Percentiles rank a stretch among this genome's conserved stretches.
phyloP scores from a whole-genome alignment of 1,139 yeast species.

The Saccharomyces hybrid region DNA sequence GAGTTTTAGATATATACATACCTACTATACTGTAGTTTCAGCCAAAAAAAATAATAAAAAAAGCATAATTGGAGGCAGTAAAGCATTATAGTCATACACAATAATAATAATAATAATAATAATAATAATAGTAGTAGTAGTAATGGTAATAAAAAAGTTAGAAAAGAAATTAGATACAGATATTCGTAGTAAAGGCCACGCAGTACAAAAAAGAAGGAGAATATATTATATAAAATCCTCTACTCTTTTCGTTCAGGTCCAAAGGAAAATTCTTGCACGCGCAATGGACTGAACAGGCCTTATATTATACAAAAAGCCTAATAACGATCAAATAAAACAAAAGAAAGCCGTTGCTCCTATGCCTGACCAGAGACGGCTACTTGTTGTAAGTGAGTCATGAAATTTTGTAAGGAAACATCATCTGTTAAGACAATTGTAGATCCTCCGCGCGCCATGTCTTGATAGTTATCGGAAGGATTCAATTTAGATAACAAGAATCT shows the following conservation, averaged over 20 bases:
- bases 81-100: not conserved
- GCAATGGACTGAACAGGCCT: not conserved
- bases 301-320: not conserved
- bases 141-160: not conserved
- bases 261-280: not conserved
- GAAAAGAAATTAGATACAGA: not conserved
- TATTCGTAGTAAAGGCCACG: not conserved
- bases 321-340: not conserved
- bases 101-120: conserved; percentile 2
- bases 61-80: not conserved
- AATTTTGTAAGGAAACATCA: conserved; percentile 86
- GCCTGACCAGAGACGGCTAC: conserved; percentile 54
- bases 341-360: conserved; percentile 4
- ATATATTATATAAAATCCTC: not conserved
- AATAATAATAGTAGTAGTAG: not conserved
- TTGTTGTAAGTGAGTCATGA: conserved; percentile 84
- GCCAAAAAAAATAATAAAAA: not conserved
- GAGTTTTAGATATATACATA: conserved; percentile 26
- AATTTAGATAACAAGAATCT: conserved; percentile 90
- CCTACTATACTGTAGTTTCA: not conserved
- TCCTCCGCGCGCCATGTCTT: conserved; percentile 49
- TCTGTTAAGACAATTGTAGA: conserved; percentile 86
- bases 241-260: not conserved
- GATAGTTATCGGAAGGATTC: conserved; percentile 85
- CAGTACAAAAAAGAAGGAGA: not conserved